Base-by-base conservation (phyloP, 1,284 basidiomycete genomes). In the Rhodotorula sp. region DNA sequence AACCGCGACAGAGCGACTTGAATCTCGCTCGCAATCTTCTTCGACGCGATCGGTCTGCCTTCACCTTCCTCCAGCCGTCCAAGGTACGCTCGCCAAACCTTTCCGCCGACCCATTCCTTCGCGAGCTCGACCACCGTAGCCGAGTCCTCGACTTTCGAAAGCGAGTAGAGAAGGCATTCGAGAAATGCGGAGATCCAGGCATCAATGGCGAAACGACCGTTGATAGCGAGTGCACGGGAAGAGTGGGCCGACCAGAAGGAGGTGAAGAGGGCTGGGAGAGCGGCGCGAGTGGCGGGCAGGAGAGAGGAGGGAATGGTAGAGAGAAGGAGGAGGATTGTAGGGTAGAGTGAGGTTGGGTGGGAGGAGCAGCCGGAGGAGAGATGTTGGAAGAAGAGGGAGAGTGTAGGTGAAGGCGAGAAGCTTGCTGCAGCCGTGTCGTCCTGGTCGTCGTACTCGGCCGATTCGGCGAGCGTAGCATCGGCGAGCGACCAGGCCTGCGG, bases 231-330 rank as follows among this genome's bases (percentile, higher is more conserved):
- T 0, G 87, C 86, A 27, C 86, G 85, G 20, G 86, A 86, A 59
- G 89, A 86, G 0, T 90, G 79, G 0, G 90, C 89, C 15, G 86
- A 85, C 89, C 91, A 92, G 76, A 94, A 88, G 0, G 89, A 86
- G 2, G 82, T 80, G 77, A 91, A 88, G 46, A 94, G 80, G n/a
- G 84, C 82, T 0, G 72, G 57, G 34, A 80, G 75, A 1, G 67
- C 76, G 1, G 86, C 58, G 9, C n/a, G 36, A 2, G 80, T 73
- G 13, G 78, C 73, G 0, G 81, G 78, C 32, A 83, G 75, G 20
- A 82, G 63, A 57, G 77, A 82, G 6, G 83, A 77, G 10, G 91
- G 90, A 34, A 95, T 86, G 0, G 90, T 92, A 0, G 90, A 89
- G 7, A 95, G 78, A 32, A 93, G 84, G 49, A 94, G 82, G 15